These are phyloP conservation scores for Pichia sorboxylosa DNA, from an alignment of 1,139 yeast species.

Conservation along the genomic window DNA sequence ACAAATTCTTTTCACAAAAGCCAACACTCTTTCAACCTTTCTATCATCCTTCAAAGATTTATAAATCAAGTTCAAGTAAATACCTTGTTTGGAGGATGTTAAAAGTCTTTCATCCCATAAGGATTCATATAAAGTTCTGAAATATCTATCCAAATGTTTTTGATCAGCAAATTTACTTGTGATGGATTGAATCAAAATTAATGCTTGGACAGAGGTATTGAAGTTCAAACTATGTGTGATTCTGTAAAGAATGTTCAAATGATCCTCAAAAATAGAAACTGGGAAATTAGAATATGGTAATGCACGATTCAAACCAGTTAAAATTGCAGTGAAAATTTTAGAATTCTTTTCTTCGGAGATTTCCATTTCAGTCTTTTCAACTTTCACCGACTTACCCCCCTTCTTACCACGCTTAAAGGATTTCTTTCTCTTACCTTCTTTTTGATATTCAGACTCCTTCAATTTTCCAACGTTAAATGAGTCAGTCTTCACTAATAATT, in stretches of 20 bases:
- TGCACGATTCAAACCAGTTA: conserved; percentile 93
- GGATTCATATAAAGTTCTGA: conserved; percentile 82
- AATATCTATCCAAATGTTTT: conserved; percentile 55
- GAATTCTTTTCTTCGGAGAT: conserved; percentile 75
- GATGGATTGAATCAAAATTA: conserved; percentile 74
- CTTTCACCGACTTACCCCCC: conserved; percentile 73
- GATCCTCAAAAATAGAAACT: conserved; percentile 58
- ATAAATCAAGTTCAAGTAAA: conserved; percentile 75
- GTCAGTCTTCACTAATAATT: conserved; percentile 62
- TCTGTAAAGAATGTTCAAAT: conserved; percentile 72
- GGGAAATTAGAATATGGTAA: conserved; percentile 84
- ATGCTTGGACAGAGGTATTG: conserved; percentile 88
- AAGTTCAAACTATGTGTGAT: conserved; percentile 92
- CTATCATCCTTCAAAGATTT: conserved; percentile 71
- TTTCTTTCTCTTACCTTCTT: conserved; percentile 37
- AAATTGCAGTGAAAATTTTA: conserved; percentile 76
- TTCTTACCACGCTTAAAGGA: conserved; percentile 49
- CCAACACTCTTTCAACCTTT: conserved; percentile 56
- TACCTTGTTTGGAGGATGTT: conserved; percentile 58
- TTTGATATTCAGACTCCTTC: conserved; percentile 26
- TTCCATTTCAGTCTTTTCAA: conserved; percentile 57
- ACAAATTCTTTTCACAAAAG: conserved; percentile 82
- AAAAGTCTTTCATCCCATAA: conserved; percentile 76
- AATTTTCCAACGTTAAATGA: conserved; percentile 32
- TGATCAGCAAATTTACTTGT: conserved; percentile 30